phyloP scores from a whole-genome alignment of 805 yeast species.

The Huiozyma naganishii region DNA sequence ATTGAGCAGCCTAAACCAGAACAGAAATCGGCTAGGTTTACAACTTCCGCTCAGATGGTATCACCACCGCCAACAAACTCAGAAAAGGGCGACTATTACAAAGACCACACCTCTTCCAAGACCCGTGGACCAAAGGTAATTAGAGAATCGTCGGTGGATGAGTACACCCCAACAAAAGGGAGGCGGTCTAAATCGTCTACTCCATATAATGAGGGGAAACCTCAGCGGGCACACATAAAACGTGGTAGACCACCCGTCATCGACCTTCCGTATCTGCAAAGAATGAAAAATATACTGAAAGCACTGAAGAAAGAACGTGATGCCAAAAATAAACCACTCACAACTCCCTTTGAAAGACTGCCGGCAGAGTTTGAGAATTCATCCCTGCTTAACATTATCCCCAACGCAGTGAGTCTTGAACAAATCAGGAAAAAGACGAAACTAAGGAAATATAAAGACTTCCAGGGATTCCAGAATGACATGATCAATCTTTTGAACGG shows the following conservation, averaged over 20 bases:
- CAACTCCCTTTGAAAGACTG: slow-evolving; percentile 65
- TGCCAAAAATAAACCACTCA: slow-evolving; percentile 39
- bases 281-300: slow-evolving; percentile 80
- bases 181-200: not conserved
- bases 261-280: slow-evolving; percentile 55
- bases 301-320: slow-evolving; percentile 65
- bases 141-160: not conserved
- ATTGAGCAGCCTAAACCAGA: not conserved
- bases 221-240: slow-evolving; percentile 23
- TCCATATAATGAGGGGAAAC: slow-evolving; percentile 4
- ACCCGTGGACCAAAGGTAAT: not conserved
- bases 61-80: not conserved
- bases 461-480: slow-evolving; percentile 69
- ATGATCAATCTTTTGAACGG: slow-evolving; percentile 64
- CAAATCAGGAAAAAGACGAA: slow-evolving; percentile 75
- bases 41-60: not conserved
- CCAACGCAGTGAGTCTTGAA: slow-evolving; percentile 54
- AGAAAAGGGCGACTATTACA: not conserved
- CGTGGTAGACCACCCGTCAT: slow-evolving; percentile 30
- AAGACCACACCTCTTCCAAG: not conserved
- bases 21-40: not conserved
- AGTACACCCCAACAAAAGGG: not conserved
- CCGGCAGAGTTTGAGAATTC: slow-evolving; percentile 48
- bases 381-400: slow-evolving; percentile 37
- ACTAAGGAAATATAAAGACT: slow-evolving; percentile 67